Evolutionary conservation across 2,329 filamentous ascomycete species (phyloP).

Genomic region (Hymenotorrendiella dingleyae): DNA sequence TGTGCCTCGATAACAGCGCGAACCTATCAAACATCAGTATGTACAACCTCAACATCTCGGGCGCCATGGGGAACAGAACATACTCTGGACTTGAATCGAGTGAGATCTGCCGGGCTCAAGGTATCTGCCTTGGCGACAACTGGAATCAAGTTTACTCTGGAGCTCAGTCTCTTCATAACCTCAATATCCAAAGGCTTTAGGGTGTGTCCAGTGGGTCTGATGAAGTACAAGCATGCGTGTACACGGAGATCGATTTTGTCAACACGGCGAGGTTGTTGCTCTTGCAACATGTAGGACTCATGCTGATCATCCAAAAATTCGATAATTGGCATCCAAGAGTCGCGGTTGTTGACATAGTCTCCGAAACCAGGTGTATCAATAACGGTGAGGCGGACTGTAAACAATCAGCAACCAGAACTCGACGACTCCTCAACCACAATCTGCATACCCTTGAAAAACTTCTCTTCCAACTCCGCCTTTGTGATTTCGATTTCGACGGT

Average conservation of each 20-base stretch:
- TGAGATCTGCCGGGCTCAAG: constrained; percentile 83
- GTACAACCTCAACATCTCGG: not conserved
- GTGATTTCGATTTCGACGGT: constrained; percentile 99
- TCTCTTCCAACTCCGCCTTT: constrained; percentile 99
- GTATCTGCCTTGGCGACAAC: constrained; percentile 99
- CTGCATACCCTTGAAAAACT: constrained; percentile 95
- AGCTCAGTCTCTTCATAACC: constrained; percentile 99
- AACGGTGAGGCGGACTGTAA: constrained; percentile 86
- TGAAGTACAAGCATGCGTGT: constrained; percentile 98
- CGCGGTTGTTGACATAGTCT: constrained; percentile 99
- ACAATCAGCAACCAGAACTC: constrained; percentile 16
- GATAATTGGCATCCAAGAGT: constrained; percentile 99
- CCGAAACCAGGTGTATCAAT: constrained; percentile 99
- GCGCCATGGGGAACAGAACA: too few relatives aligned
- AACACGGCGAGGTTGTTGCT: constrained; percentile 94
- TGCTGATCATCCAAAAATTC: constrained; percentile 99
- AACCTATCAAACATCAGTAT: constrained; percentile 54
- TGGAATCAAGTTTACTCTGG: constrained; percentile 95
- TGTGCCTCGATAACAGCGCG: constrained; percentile 94
- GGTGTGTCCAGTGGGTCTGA: constrained; percentile 95
- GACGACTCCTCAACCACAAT: not conserved
- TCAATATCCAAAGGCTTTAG: constrained; percentile 98
- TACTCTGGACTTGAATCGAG: constrained; percentile 93
- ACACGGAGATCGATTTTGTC: constrained; percentile 99
- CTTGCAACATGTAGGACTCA: constrained; percentile 99